A percentile compares a stretch with the other conserved stretches of the same genome.
These are phyloP conservation scores for Citrullus mucosospermus DNA, from an alignment of 306 rosid species.

Conservation along the genomic window DNA sequence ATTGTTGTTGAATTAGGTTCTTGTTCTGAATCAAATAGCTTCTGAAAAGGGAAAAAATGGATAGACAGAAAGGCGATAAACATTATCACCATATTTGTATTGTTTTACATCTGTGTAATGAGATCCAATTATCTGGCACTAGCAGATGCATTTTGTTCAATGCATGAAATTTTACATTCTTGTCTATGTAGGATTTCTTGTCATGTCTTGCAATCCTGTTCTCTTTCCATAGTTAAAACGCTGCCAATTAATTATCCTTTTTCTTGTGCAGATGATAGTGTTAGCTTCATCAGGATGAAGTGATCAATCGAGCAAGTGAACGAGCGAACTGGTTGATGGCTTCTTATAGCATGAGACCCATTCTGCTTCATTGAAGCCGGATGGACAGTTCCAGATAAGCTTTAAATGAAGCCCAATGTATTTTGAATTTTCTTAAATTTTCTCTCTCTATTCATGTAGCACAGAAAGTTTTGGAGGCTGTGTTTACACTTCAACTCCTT, in stretches of 20 bases:
- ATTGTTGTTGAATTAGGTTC: neutral
- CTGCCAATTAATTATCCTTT: neutral
- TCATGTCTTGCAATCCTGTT: neutral
- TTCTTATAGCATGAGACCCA: neutral
- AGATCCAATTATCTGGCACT: neutral
- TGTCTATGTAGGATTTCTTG: neutral
- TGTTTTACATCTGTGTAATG: neutral
- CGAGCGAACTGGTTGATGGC: neutral
- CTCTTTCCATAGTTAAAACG: neutral
- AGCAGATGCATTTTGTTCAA: neutral
- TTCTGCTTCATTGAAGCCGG: neutral
- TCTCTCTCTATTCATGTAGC: neutral
- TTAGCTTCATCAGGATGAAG: neutral
- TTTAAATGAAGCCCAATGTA: neutral
- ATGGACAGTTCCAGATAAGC: neutral
- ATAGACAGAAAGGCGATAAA: neutral
- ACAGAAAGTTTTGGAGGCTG: neutral
- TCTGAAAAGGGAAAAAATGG: neutral
- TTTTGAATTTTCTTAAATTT: neutral
- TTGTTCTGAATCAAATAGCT: neutral
- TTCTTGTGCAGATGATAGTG: neutral
- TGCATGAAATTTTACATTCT: neutral
- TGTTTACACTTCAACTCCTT: neutral
- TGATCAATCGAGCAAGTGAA: neutral
- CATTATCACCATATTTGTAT: neutral